Percentiles rank a stretch among this genome's conserved stretches.
Conservation (phyloP, 805 yeast genomes). For the Isabelozyma rhagii region DNA sequence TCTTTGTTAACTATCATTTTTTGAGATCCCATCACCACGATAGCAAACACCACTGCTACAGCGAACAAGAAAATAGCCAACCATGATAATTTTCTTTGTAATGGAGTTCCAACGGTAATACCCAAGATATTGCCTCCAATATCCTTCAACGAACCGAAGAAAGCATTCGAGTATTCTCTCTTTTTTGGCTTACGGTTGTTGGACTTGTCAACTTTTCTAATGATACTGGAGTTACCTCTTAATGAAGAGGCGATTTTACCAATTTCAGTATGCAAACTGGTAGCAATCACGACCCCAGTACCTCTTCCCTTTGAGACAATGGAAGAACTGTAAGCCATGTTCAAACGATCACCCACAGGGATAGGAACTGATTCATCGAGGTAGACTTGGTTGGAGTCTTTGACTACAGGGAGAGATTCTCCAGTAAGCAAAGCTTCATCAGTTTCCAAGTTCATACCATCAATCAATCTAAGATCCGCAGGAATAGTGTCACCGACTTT, state of each 20-base stretch:
- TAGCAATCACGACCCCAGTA: slow-evolving; percentile 34
- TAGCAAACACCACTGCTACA: slow-evolving; percentile 39
- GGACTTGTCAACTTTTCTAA: slow-evolving; percentile 32
- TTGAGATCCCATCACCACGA: slow-evolving; percentile 37
- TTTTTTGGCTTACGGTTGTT: slow-evolving; percentile 33
- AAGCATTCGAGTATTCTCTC: slow-evolving; percentile 32
- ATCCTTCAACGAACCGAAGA: slow-evolving; percentile 38
- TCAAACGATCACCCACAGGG: slow-evolving; percentile 36
- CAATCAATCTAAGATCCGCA: slow-evolving; percentile 38
- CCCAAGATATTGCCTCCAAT: slow-evolving; percentile 45
- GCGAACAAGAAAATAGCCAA: slow-evolving; percentile 49
- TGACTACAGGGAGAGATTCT: slow-evolving; percentile 31
- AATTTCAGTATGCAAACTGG: slow-evolving; percentile 39
- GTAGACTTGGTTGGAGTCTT: slow-evolving; percentile 33
- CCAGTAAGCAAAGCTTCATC: slow-evolving; percentile 45
- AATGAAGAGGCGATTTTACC: slow-evolving; percentile 40
- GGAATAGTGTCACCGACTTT: slow-evolving; percentile 43
- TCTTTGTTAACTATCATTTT: slow-evolving; percentile 27
- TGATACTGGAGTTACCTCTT: slow-evolving; percentile 17
- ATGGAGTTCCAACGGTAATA: slow-evolving; percentile 44
- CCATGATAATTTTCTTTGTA: slow-evolving; percentile 46
- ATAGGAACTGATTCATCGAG: slow-evolving; percentile 32
- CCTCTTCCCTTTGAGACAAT: slow-evolving; percentile 43
- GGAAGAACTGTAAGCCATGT: slow-evolving; percentile 34
- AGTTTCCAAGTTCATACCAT: slow-evolving; percentile 35